Evolutionary conservation across 495 filamentous ascomycete species (phyloP).

Genomic region (Collariella sp.): DNA sequence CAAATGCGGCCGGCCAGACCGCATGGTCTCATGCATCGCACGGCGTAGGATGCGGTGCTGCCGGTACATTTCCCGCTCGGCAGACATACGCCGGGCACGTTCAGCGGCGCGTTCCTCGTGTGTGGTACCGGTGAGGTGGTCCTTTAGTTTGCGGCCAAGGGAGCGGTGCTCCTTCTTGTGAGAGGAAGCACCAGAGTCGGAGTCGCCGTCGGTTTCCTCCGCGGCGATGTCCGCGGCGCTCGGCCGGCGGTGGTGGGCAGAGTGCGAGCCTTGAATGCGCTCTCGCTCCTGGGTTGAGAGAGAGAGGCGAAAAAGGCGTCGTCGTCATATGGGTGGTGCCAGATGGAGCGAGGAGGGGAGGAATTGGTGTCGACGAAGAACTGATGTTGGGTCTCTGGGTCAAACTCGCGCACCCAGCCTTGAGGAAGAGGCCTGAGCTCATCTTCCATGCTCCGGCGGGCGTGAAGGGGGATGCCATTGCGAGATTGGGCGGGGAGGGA

Average conservation of each 20-base stretch:
- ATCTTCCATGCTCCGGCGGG: slow-evolving; percentile 28
- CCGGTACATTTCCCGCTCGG: slow-evolving; percentile 19
- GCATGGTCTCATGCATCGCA: slow-evolving; percentile 18
- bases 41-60: slow-evolving; percentile 20
- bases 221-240: slow-evolving; percentile 7
- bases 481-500: slow-evolving; percentile 1
- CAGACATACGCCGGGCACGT: slow-evolving; percentile 2
- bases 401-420: slow-evolving; percentile 26
- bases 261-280: neutral
- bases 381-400: slow-evolving; percentile 23
- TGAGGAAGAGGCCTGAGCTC: slow-evolving; percentile 22
- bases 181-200: neutral
- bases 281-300: slow-evolving; percentile 6
- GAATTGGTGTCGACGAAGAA: slow-evolving; percentile 29
- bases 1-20: slow-evolving; percentile 10
- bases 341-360: slow-evolving; percentile 23
- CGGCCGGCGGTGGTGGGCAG: neutral
- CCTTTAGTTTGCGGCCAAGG: slow-evolving; percentile 19
- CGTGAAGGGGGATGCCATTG: slow-evolving; percentile 21
- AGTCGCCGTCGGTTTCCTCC: slow-evolving; percentile 16
- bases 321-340: slow-evolving; percentile 29
- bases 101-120: slow-evolving; percentile 17
- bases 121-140: slow-evolving; percentile 21
- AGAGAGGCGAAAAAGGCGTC: slow-evolving; percentile 15
- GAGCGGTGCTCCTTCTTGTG: neutral